Base-by-base conservation (phyloP, 1,284 basidiomycete genomes). In the Schizophyllum commune region DNA sequence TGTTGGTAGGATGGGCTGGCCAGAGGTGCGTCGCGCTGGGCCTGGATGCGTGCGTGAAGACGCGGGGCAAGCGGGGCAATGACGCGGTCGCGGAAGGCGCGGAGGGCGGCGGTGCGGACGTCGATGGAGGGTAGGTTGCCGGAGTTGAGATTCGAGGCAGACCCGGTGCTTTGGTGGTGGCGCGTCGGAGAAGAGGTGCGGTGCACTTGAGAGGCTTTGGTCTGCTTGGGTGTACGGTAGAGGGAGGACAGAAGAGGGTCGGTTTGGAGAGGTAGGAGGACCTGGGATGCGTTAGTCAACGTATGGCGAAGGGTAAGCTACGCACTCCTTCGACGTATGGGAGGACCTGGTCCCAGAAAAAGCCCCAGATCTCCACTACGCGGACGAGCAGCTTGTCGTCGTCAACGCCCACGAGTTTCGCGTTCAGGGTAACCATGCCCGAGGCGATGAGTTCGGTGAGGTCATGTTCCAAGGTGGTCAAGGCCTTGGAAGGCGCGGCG, bases 271-370 rank as follows among this genome's bases (percentile, higher is more conserved):
- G 90, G 91, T 11, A 92, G 75, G 9, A 92, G 78, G 57, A 88
- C 87, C 89, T 91, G 65, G 39, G 53, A 27, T 59, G 58, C 60
- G 19, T 64, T 62, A 59, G 32, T 32, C 34, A 56, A 33, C 58
- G 47, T n/a, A 53, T 56, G 55, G 34, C 17, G 21, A 33, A 20
- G 21, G 6, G 20, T 51, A 56, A 17, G 52, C 52, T 20, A 52
- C 62, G 17, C 68, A 91, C 91, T 59, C 89, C 90, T 79, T 95
- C 92, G 52, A 94, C 78, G 70, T 94, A 96, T 1, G 95, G 94
- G 0, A 98, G 76, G 20, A 98, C 87, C 64, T 93, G 89, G 65
- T 92, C 90, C 88, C 94, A 97, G 76, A 97, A 98, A 77, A 96
- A 96, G 5, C 82, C 84, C 96, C 96, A 98, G 15, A 92, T 81